A percentile compares a stretch with the other conserved stretches of the same genome.
phyloP scores from a whole-genome alignment of 257 asterid species.

The Mitragyna speciosa region DNA sequence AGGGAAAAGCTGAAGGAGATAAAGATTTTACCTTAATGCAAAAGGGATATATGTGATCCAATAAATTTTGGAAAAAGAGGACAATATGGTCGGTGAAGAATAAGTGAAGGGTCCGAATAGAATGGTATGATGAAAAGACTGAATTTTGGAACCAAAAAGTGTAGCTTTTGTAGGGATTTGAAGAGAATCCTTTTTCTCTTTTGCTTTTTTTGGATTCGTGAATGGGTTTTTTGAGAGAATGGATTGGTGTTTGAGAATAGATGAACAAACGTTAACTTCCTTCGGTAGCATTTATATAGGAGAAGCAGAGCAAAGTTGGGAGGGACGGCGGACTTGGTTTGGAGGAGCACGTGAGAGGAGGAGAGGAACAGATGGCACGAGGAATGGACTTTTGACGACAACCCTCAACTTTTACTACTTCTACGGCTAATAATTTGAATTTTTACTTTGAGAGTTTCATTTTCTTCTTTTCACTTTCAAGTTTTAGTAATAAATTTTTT shows the following conservation, averaged over 20 bases:
- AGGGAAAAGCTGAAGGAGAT: neutral
- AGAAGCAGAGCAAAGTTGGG: neutral
- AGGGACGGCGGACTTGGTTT: neutral
- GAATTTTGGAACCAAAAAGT: conserved; percentile 3
- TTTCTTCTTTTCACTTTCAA: neutral
- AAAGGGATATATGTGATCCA: conserved; percentile 9
- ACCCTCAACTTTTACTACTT: neutral
- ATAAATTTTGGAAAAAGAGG: conserved; percentile 4
- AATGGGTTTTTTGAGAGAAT: neutral
- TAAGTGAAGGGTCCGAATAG: conserved; percentile 8
- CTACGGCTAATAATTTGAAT: neutral
- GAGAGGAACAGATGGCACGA: conserved; percentile 37
- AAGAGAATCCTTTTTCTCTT: neutral
- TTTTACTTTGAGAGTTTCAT: neutral
- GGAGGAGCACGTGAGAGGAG: neutral
- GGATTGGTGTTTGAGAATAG: neutral
- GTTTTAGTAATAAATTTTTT: too few relatives aligned
- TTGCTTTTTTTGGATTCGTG: neutral
- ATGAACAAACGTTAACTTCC: conserved; percentile 3
- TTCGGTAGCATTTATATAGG: neutral
- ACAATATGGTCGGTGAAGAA: neutral
- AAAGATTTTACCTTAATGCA: conserved; percentile 27
- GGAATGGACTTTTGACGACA: conserved; percentile 46
- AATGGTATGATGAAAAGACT: conserved; percentile 11
- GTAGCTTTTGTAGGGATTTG: neutral